Conservation (phyloP, 2,329 filamentous ascomycete species). For the Pseudocercospora macadamiae region DNA sequence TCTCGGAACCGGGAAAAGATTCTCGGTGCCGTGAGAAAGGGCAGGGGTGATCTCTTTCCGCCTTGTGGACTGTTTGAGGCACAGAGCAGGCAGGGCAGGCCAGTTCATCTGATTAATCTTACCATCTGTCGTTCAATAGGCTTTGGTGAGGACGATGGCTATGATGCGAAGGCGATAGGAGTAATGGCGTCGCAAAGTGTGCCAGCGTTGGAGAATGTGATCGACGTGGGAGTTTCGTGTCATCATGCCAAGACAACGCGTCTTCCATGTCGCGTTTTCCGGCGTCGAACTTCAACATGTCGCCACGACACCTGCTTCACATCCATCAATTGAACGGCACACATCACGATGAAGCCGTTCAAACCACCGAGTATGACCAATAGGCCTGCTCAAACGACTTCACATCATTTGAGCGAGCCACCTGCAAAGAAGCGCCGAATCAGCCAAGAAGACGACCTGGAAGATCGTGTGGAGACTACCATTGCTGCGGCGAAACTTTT, state of each 20-base stretch:
- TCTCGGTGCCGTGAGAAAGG: background rate
- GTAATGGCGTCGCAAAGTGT: too few relatives aligned
- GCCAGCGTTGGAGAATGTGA: too few relatives aligned
- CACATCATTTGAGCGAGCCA: slow-evolving; percentile 30
- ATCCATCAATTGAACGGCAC: background rate
- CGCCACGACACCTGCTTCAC: background rate
- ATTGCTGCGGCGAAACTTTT: slow-evolving; percentile 36
- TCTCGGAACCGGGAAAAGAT: background rate
- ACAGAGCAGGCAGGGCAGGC: too few relatives aligned
- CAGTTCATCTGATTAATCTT: too few relatives aligned
- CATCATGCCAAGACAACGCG: background rate
- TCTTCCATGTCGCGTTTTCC: background rate
- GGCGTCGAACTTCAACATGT: too few relatives aligned
- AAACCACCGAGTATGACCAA: slow-evolving; percentile 31
- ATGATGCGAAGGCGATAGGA: too few relatives aligned
- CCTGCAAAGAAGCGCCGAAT: slow-evolving; percentile 48
- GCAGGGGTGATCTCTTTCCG: too few relatives aligned
- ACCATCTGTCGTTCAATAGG: too few relatives aligned
- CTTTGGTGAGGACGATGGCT: too few relatives aligned
- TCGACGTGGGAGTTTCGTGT: background rate
- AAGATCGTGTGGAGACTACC: slow-evolving; percentile 29
- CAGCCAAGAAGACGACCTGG: slow-evolving; percentile 36
- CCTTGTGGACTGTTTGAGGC: too few relatives aligned
- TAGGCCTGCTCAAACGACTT: slow-evolving; percentile 15
- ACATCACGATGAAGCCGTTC: slow-evolving; percentile 37